These are phyloP conservation scores for Zizania latifolia DNA, from an alignment of 176 grass and related monocot genomes.

Conservation along the genomic window DNA sequence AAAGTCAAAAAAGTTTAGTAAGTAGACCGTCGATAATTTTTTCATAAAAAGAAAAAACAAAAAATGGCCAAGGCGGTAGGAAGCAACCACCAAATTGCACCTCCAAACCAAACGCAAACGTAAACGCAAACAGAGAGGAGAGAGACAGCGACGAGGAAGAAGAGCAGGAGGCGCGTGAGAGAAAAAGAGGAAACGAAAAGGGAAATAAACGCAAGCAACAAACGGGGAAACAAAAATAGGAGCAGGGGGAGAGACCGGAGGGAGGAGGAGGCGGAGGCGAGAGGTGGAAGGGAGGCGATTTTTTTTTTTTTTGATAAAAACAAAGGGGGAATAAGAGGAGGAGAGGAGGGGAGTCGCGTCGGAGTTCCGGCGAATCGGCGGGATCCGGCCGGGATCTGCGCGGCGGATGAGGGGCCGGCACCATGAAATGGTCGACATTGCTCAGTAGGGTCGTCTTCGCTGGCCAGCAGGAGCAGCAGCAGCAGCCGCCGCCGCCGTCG, in stretches of 20 bases:
- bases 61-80: conserved; percentile 18
- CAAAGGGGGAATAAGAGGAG: not conserved
- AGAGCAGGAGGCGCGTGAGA: conserved; percentile 18
- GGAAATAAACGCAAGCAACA: conserved; percentile 28
- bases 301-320: not conserved
- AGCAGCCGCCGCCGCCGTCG: conserved; percentile 10
- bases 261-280: conserved; percentile 26
- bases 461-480: conserved; percentile 38
- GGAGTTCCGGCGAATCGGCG: conserved; percentile 50
- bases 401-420: conserved; percentile 81
- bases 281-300: not conserved
- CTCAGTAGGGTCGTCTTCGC: conserved; percentile 97
- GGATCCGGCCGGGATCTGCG: conserved; percentile 79
- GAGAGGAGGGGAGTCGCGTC: conserved; percentile 31
- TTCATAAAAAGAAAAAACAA: not conserved
- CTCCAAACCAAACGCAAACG: conserved; percentile 17
- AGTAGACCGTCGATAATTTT: too few relatives aligned
- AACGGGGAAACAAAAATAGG: conserved; percentile 49
- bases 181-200: conserved; percentile 8
- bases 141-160: conserved; percentile 2
- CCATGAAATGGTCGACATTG: conserved; percentile 99
- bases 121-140: not conserved
- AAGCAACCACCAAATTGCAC: conserved; percentile 25
- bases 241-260: conserved; percentile 38
- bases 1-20: conserved; percentile 29